phyloP scores from a whole-genome alignment of 2,329 filamentous ascomycete genomes.

The Cordyceps pruinosa region DNA sequence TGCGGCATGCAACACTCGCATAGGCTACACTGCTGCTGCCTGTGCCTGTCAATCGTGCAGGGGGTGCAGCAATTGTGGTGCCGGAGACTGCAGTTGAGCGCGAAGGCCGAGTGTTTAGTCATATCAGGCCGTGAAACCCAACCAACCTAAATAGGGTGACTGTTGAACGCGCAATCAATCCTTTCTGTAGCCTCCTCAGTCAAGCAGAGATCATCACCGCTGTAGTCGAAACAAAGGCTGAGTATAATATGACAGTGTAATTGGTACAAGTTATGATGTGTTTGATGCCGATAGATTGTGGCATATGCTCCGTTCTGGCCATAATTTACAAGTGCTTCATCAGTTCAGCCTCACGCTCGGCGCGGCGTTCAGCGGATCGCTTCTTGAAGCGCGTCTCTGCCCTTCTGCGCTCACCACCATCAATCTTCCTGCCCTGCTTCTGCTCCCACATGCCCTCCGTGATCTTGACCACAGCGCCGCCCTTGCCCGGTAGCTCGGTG shows the following conservation, averaged over 20 bases:
- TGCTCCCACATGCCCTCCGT: conserved; percentile 93
- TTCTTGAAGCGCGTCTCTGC: conserved; percentile 84
- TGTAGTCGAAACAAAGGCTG: not conserved
- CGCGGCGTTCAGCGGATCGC: conserved; percentile 70
- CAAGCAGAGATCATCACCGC: not conserved
- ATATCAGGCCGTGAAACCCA: not conserved
- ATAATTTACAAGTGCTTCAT: conserved; percentile 25
- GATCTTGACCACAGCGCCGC: conserved; percentile 59
- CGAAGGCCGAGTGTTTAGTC: not conserved
- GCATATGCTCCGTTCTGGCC: not conserved
- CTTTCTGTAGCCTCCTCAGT: not conserved
- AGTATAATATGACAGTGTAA: conserved; percentile 2
- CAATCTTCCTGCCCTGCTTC: conserved; percentile 79
- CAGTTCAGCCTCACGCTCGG: conserved; percentile 44
- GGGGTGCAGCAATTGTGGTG: not conserved
- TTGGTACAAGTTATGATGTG: conserved; percentile 7
- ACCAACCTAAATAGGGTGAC: no score
- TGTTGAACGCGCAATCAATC: no score
- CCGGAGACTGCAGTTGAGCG: not conserved
- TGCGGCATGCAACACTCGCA: not conserved
- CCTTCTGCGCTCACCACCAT: conserved; percentile 87
- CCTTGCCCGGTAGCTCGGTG: conserved; percentile 57
- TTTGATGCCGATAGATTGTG: not conserved
- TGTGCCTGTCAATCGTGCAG: not conserved
- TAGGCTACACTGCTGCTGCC: not conserved